A percentile compares a stretch with the other conserved stretches of the same genome.
Evolutionary conservation across 2,329 filamentous ascomycete species (phyloP).

Genomic region (Tolypocladium cylindrosporum): DNA sequence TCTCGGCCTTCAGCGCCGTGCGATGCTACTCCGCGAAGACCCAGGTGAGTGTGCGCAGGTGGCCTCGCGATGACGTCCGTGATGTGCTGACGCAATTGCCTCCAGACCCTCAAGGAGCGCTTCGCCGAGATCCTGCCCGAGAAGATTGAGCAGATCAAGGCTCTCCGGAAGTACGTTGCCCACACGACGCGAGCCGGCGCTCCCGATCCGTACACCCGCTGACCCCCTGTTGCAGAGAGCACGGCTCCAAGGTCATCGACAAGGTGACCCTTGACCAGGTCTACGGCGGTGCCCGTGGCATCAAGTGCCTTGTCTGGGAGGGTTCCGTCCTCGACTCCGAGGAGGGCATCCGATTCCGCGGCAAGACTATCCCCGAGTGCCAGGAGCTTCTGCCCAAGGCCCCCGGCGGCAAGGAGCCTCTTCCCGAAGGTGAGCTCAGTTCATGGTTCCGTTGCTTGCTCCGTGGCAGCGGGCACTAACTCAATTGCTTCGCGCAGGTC

Average conservation of each 20-base stretch:
- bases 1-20: constrained; percentile 70
- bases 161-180: constrained; percentile 73
- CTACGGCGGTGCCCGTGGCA: constrained; percentile 97
- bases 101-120: constrained; percentile 90
- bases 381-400: constrained; percentile 96
- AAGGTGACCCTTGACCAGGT: constrained; percentile 99
- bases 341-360: constrained; percentile 98
- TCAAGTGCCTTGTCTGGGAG: constrained; percentile 98
- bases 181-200: background rate
- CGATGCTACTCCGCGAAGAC: constrained; percentile 92
- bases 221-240: constrained; percentile 51
- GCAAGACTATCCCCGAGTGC: constrained; percentile 98
- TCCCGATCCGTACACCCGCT: background rate
- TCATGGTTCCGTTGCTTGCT: background rate
- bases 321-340: constrained; percentile 95
- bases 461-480: background rate
- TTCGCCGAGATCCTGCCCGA: constrained; percentile 92
- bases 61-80: background rate
- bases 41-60: constrained; percentile 47
- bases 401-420: constrained; percentile 89
- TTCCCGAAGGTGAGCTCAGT: constrained; percentile 66
- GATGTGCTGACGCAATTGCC: constrained; percentile 1
- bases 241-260: constrained; percentile 90
- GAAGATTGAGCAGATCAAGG: constrained; percentile 99
- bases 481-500: constrained; percentile 41